phyloP scores from a whole-genome alignment of 2,329 filamentous ascomycete species.

The Parastagonospora avenae region DNA sequence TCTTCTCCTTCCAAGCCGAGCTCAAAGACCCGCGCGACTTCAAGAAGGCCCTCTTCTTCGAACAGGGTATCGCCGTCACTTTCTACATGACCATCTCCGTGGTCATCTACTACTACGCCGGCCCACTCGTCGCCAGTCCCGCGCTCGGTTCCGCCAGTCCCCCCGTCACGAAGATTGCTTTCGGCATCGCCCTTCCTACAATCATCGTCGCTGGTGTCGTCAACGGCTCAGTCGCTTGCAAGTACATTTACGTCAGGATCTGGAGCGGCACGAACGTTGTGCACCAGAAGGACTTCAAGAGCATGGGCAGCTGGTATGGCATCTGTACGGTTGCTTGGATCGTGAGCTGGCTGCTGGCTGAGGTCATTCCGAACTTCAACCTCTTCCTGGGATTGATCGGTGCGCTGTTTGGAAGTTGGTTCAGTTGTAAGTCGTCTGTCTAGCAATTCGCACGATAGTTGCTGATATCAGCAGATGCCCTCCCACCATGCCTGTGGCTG shows the following conservation, averaged over 20 bases:
- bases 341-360: constrained; percentile 69
- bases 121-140: constrained; percentile 65
- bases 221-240: constrained; percentile 69
- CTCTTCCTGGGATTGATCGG: constrained; percentile 67
- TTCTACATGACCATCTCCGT: constrained; percentile 70
- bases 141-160: constrained; percentile 67
- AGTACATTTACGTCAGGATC: constrained; percentile 68
- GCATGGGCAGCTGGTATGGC: constrained; percentile 59
- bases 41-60: constrained; percentile 65
- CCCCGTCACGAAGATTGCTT: constrained; percentile 67
- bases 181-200: constrained; percentile 71
- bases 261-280: constrained; percentile 62
- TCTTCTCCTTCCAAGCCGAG: constrained; percentile 70
- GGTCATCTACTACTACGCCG: constrained; percentile 71
- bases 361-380: constrained; percentile 72
- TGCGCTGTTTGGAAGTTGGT: constrained; percentile 70
- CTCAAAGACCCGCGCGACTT: constrained; percentile 66
- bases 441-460: neutral
- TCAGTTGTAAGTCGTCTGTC: constrained; percentile 56
- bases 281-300: constrained; percentile 29
- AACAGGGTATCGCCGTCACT: constrained; percentile 63
- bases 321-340: constrained; percentile 64
- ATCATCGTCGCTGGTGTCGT: constrained; percentile 75
- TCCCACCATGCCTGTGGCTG: constrained; percentile 54
- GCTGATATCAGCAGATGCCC: constrained; percentile 33